Evolutionary conservation across 2,329 filamentous ascomycete genomes (phyloP).

Genomic region (Penicillium oxalicum): DNA sequence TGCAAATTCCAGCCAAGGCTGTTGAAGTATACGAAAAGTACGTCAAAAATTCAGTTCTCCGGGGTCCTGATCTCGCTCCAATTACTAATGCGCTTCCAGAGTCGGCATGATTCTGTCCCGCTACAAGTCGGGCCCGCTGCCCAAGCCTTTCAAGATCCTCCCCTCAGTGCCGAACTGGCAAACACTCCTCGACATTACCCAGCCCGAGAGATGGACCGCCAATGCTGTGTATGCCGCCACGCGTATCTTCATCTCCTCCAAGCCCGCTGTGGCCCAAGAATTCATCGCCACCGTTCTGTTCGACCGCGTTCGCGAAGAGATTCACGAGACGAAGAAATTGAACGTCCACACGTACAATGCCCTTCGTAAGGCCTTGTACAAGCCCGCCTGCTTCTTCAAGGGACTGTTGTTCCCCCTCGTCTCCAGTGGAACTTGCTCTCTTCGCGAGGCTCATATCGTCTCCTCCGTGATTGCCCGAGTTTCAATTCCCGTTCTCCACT

Average conservation of each 20-base stretch:
- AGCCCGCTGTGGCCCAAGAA: slow-evolving; percentile 70
- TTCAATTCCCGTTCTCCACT: slow-evolving; percentile 85
- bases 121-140: slow-evolving; percentile 93
- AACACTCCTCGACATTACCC: slow-evolving; percentile 76
- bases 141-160: slow-evolving; percentile 95
- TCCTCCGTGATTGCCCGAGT: slow-evolving; percentile 78
- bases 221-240: slow-evolving; percentile 86
- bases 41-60: slow-evolving; percentile 13
- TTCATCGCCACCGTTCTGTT: slow-evolving; percentile 85
- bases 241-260: slow-evolving; percentile 82
- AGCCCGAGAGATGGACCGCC: slow-evolving; percentile 69
- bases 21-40: slow-evolving; percentile 90
- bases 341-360: slow-evolving; percentile 94
- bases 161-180: slow-evolving; percentile 91
- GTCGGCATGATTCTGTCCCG: slow-evolving; percentile 82
- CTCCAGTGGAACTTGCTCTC: slow-evolving; percentile 75
- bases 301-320: slow-evolving; percentile 86
- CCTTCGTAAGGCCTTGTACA: slow-evolving; percentile 87
- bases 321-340: slow-evolving; percentile 87
- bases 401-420: slow-evolving; percentile 89
- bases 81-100: slow-evolving; percentile 39
- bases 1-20: slow-evolving; percentile 83
- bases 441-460: slow-evolving; percentile 88
- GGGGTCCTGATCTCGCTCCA: background rate
- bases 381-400: slow-evolving; percentile 94